Evolutionary conservation across 345 rosid genomes (phyloP), one percentile per base, ranked within the genome.

Genomic region (Excoecaria cochinchinensis): DNA sequence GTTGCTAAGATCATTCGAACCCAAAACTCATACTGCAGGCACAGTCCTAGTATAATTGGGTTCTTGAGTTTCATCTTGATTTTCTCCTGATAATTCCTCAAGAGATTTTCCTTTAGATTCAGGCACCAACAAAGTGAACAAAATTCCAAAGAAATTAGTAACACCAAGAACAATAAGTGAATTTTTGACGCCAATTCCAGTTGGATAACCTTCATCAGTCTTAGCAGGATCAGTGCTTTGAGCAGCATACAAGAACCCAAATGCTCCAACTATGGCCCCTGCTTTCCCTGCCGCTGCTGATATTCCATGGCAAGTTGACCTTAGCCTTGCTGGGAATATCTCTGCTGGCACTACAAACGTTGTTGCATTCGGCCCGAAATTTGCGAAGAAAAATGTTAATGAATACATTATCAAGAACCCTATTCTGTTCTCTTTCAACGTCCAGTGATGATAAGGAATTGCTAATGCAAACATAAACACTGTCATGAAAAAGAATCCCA

Each of bases 401-500:
- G 77, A 74, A 64, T 74, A 74, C 77, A 74, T 74, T 15, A 74
- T 14, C 14, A 74, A 38, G 65, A 74, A 74, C 11, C 77, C 77
- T 56, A 74, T 66, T 11, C 72, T 53, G 40, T 66, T 66, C 9
- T 70, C 53, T 31, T 46, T 74, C 46, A 42, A 15, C 22, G 47
- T 74, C 77, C 77, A 74, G 47, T 74, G 77, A 66, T 74, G 64
- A 13, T 74, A 74, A 36, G 77, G 77, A 15, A 74, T 64, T 47
- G 77, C 77, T 0, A 74, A 64, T 0, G 77, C 77, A 25, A 74
- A 66, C 77, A 74, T 74, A 11, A 74, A 74, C 42, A 65, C 39
- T 0, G 77, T 74, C 77, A 74, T 74, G 71, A 74, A 74, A 64
- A 74, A 74, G 71, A 74, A 74, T 6, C 77, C 77, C 77, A 74